Evolutionary conservation across 2,329 filamentous ascomycete genomes (phyloP).

Genomic region (Fusarium sororula): DNA sequence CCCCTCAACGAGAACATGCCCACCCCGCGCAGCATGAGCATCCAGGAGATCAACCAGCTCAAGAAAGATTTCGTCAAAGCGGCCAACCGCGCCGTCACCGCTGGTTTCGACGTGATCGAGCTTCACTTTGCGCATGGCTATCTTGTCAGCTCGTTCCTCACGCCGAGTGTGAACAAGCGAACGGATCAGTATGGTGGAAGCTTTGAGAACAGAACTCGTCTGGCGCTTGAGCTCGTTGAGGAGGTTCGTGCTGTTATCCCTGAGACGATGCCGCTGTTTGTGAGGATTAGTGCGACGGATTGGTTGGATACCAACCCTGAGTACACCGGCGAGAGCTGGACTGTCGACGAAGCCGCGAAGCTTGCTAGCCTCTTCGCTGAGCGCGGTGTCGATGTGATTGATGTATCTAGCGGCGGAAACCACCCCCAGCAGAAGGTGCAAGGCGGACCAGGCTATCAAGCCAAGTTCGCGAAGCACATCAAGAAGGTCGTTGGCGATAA

Average conservation of each 20-base stretch:
- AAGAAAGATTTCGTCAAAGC: conserved; percentile 68
- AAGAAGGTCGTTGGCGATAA: conserved; percentile 76
- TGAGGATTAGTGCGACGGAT: conserved; percentile 78
- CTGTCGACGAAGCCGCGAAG: conserved; percentile 67
- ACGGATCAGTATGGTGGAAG: conserved; percentile 74
- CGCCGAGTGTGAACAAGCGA: conserved; percentile 74
- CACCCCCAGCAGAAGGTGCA: conserved; percentile 67
- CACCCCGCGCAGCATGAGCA: conserved; percentile 70
- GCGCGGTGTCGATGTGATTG: conserved; percentile 77
- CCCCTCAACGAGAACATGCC: conserved; percentile 68
- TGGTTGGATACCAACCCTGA: conserved; percentile 73
- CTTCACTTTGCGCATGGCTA: conserved; percentile 86
- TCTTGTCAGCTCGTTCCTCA: conserved; percentile 75
- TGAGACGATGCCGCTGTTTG: conserved; percentile 73
- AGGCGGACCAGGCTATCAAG: conserved; percentile 73
- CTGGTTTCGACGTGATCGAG: conserved; percentile 74
- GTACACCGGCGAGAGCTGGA: conserved; percentile 71
- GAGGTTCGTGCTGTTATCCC: conserved; percentile 70
- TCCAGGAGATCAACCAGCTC: conserved; percentile 70
- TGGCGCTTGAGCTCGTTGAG: conserved; percentile 74
- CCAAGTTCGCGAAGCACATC: conserved; percentile 72
- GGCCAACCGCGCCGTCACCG: conserved; percentile 64
- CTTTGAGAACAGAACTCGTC: conserved; percentile 75
- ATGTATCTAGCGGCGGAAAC: conserved; percentile 75
- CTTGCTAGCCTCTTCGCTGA: conserved; percentile 72